Percentiles rank a stretch among this genome's conserved stretches.
Conservation (phyloP, 192 early-diverging fungal species). For the Kappamyces sp. region DNA sequence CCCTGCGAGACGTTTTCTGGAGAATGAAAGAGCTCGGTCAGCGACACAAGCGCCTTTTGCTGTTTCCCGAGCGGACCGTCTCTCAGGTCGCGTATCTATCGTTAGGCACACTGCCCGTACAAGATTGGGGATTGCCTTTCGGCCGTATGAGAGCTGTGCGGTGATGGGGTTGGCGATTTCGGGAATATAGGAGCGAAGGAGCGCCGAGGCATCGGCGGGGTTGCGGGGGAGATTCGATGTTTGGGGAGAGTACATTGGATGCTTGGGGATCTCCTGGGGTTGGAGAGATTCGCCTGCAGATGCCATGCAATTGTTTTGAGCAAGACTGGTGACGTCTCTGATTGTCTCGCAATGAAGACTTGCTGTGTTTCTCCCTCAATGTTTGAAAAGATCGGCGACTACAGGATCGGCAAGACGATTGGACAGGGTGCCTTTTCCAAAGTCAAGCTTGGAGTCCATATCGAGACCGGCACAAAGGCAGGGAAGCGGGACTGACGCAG, state of each 20-base stretch:
- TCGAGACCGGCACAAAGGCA: not conserved
- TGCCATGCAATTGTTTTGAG: too few relatives aligned
- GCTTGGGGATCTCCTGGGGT: too few relatives aligned
- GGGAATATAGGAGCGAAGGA: conserved; percentile 1
- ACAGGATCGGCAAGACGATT: conserved; percentile 1
- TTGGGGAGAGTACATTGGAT: too few relatives aligned
- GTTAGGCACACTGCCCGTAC: conserved; percentile 14
- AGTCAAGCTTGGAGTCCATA: conserved; percentile 9
- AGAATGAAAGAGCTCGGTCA: conserved; percentile 39
- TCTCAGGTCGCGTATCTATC: conserved; percentile 29
- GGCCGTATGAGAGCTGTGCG: conserved; percentile 9
- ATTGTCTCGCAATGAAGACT: too few relatives aligned
- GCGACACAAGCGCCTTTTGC: conserved; percentile 36
- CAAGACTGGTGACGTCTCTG: too few relatives aligned
- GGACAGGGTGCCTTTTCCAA: conserved; percentile 9
- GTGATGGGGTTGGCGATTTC: not conserved
- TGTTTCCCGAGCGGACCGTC: conserved; percentile 16
- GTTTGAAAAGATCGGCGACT: too few relatives aligned
- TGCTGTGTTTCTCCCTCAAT: too few relatives aligned
- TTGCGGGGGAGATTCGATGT: conserved; percentile 10
- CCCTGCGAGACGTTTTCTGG: conserved; percentile 40
- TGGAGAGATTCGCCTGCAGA: too few relatives aligned
- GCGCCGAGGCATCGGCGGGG: not conserved
- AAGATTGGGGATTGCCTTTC: conserved; percentile 39
- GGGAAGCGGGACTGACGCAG: conserved; percentile 8